These are phyloP conservation scores for Fusarium caatingaense DNA, from an alignment of 2,329 filamentous ascomycete genomes.

Conservation along the genomic window DNA sequence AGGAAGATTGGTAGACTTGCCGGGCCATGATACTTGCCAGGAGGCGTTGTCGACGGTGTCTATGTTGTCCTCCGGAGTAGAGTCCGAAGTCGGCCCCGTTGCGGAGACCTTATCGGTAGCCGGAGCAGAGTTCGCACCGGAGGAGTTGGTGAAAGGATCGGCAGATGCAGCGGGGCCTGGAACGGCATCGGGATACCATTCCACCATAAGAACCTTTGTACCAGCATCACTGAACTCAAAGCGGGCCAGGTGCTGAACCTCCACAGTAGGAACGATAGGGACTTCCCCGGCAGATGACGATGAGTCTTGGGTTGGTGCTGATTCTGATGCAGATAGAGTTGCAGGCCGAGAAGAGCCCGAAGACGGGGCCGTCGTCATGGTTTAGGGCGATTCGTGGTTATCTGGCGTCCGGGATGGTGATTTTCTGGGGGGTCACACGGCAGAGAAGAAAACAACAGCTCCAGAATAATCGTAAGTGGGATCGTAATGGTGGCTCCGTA, in stretches of 20 bases:
- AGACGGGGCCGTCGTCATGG: conserved; percentile 46
- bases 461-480: conserved; percentile 11
- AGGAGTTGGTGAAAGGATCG: conserved; percentile 16
- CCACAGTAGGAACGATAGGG: conserved; percentile 41
- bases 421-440: conserved; percentile 13
- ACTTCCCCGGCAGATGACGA: conserved; percentile 31
- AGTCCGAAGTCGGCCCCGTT: conserved; percentile 29
- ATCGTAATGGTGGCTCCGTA: conserved; percentile 11
- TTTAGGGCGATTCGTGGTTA: conserved; percentile 28
- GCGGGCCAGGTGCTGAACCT: conserved; percentile 65
- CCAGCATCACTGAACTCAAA: conserved; percentile 92
- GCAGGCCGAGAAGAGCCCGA: conserved; percentile 51
- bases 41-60: conserved; percentile 26
- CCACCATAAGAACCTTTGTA: conserved; percentile 92
- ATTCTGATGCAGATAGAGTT: conserved; percentile 17
- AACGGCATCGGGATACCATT: conserved; percentile 72
- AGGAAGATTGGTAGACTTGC: conserved; percentile 78
- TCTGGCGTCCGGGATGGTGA: neutral
- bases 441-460: conserved; percentile 17
- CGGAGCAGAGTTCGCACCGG: conserved; percentile 23
- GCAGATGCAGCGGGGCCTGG: conserved; percentile 32
- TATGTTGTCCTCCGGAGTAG: conserved; percentile 5
- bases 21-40: conserved; percentile 88
- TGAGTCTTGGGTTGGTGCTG: conserved; percentile 4
- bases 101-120: conserved; percentile 38